Conservation (phyloP, 345 rosid species). For the Moricandia arvensis region DNA sequence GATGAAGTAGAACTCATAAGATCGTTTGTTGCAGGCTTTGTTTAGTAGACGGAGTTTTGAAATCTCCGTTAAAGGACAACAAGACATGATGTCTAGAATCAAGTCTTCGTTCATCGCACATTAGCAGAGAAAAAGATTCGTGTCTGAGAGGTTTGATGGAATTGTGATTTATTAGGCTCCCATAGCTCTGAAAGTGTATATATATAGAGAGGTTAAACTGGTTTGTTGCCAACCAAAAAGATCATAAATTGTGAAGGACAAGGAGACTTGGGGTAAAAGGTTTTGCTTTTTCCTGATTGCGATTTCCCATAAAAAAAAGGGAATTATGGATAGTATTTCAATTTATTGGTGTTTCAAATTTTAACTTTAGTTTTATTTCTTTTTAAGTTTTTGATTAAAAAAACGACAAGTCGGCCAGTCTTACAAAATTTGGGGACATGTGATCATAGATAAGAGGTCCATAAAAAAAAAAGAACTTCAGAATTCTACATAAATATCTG, state of each 20-base stretch:
- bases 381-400: too few species aligned
- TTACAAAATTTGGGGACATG: too few species aligned
- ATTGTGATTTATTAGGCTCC: not conserved
- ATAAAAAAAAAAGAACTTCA: too few species aligned
- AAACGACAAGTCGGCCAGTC: not conserved
- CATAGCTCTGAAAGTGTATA: not conserved
- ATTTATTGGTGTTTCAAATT: too few species aligned
- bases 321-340: not conserved
- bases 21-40: conserved; percentile 20
- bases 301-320: not conserved
- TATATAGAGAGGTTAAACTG: not conserved
- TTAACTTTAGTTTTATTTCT: too few species aligned
- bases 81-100: conserved; percentile 12
- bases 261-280: not conserved
- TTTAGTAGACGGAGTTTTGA: conserved; percentile 7
- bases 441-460: too few species aligned
- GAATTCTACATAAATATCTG: too few species aligned
- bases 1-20: conserved; percentile 14
- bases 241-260: not conserved
- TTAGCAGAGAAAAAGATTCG: not conserved
- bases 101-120: conserved; percentile 1
- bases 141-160: not conserved
- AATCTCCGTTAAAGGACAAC: not conserved
- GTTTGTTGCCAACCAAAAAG: not conserved
- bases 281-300: not conserved